Percentiles rank a stretch among this genome's conserved stretches.
Conservation (phyloP, 2,329 filamentous ascomycete genomes). For the Chrysoporthe puriensis region DNA sequence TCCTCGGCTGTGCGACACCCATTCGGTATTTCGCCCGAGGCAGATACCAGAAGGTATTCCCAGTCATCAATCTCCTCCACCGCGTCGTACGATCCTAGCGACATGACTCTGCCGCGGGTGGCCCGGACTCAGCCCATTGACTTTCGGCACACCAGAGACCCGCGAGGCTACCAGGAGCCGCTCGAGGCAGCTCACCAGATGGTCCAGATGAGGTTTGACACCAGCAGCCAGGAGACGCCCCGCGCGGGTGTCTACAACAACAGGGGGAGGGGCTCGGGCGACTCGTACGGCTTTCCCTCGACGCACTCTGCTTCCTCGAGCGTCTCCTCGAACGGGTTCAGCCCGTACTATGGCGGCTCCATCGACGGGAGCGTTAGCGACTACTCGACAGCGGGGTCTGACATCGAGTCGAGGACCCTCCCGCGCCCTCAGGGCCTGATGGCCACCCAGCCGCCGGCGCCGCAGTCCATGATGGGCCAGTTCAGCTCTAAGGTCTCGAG, state of each 20-base stretch:
- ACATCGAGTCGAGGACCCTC: slow-evolving; percentile 88
- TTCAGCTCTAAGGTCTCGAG: slow-evolving; percentile 97
- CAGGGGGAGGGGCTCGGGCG: slow-evolving; percentile 71
- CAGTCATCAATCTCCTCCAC: slow-evolving; percentile 76
- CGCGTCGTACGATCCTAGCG: slow-evolving; percentile 47
- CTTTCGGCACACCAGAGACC: slow-evolving; percentile 51
- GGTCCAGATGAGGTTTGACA: slow-evolving; percentile 72
- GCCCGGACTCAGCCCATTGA: slow-evolving; percentile 68
- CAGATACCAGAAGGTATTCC: slow-evolving; percentile 71
- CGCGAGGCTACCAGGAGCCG: slow-evolving; percentile 72
- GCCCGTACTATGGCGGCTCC: slow-evolving; percentile 77
- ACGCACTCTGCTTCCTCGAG: slow-evolving; percentile 86
- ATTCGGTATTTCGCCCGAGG: slow-evolving; percentile 60
- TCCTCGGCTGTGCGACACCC: slow-evolving; percentile 64
- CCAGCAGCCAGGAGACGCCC: slow-evolving; percentile 77
- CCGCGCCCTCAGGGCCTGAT: slow-evolving; percentile 72
- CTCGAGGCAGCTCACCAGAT: slow-evolving; percentile 93
- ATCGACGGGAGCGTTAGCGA: slow-evolving; percentile 86
- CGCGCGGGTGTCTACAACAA: slow-evolving; percentile 77
- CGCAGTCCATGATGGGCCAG: slow-evolving; percentile 97
- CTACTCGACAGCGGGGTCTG: slow-evolving; percentile 87
- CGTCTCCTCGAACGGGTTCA: slow-evolving; percentile 82
- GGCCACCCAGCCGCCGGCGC: slow-evolving; percentile 71
- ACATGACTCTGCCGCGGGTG: slow-evolving; percentile 39
- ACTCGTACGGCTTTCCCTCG: slow-evolving; percentile 90